Evolutionary conservation across 495 filamentous ascomycete species (phyloP), one percentile per base, ranked within the genome.

Genomic region (Penicillium argentinense): DNA sequence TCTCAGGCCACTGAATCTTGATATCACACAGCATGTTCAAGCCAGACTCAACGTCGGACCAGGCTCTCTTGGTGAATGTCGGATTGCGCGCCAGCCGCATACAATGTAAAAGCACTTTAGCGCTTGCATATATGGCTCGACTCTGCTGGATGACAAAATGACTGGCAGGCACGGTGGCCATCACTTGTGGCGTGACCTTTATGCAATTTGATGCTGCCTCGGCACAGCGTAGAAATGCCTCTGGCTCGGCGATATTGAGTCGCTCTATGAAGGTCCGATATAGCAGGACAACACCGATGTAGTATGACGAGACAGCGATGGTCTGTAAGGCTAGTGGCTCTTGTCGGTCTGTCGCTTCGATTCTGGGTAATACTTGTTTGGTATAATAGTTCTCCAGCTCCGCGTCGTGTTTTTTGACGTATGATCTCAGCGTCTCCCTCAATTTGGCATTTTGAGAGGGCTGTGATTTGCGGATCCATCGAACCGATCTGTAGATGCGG

Each of bases 1-100:
- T 47, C 13, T 53, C 49, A 7, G 49, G 49, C 49, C 49, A 53
- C 16, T 53, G 37, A 18, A 53, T 47, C 32, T 47, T 53, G 18
- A 47, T 25, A 14, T 53, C 19, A 14, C 37, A 30, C 1, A 53
- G 30, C 38, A 53, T 47, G 11, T 47, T 32, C n/a, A 46, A 30
- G 24, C 43, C 49, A 16, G 17, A 38, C 32, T 53, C 37, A 13
- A 53, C 43, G n/a, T 53, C 43, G 4, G 43, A 16, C 49, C 37
- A 47, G 12, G 49, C 49, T 38, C 40, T 44, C 13, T 38, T 39
- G 18, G 47, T 45, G 13, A 44, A 51, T 9, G 14, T 39, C 11
- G 47, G 33, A 13, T 51, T 51, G 7, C 27, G 33, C n/a, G 41
- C 47, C 9, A 51, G 28, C 8, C 47, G 47, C 41, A 51, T 51